A percentile compares a stretch with the other conserved stretches of the same genome.
Conservation (phyloP, 768 basidiomycete species). For the Auriculariales sp. region DNA sequence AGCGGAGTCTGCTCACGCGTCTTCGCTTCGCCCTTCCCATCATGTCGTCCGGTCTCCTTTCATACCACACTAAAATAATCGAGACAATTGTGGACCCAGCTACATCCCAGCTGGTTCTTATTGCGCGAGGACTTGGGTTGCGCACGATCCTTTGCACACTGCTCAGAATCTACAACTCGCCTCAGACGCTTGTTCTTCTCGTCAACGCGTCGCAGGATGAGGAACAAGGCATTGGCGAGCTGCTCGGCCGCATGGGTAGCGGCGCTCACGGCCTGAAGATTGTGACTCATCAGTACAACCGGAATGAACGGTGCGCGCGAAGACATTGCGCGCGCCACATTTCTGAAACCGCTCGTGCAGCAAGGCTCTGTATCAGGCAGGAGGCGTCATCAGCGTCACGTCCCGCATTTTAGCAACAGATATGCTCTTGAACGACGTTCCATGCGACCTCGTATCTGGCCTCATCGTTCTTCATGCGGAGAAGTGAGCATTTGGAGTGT, state of each 20-base stretch:
- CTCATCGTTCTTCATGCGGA: slow-evolving; percentile 86
- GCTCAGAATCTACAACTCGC: slow-evolving; percentile 84
- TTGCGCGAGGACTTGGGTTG: slow-evolving; percentile 85
- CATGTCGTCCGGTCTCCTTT: background rate
- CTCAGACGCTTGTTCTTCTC: slow-evolving; percentile 69
- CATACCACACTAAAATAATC: background rate
- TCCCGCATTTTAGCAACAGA: slow-evolving; percentile 92
- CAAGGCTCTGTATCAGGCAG: slow-evolving; percentile 72
- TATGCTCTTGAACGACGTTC: slow-evolving; percentile 77
- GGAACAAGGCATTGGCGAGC: slow-evolving; percentile 82
- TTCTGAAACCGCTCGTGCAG: slow-evolving; percentile 22
- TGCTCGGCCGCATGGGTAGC: slow-evolving; percentile 85
- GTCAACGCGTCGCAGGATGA: slow-evolving; percentile 78
- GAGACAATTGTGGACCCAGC: slow-evolving; percentile 33
- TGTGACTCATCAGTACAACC: slow-evolving; percentile 67
- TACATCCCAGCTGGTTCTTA: slow-evolving; percentile 46
- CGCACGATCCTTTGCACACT: slow-evolving; percentile 72
- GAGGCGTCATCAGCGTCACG: slow-evolving; percentile 84
- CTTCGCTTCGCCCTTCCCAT: background rate
- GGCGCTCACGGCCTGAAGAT: slow-evolving; percentile 71
- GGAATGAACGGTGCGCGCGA: slow-evolving; percentile 57
- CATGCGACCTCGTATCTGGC: slow-evolving; percentile 75
- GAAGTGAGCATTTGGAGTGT: slow-evolving; percentile 30
- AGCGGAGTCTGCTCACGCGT: too few relatives aligned
- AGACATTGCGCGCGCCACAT: background rate